Base-by-base conservation (phyloP, 306 rosid species). In the Astragalus glycyphyllos region DNA sequence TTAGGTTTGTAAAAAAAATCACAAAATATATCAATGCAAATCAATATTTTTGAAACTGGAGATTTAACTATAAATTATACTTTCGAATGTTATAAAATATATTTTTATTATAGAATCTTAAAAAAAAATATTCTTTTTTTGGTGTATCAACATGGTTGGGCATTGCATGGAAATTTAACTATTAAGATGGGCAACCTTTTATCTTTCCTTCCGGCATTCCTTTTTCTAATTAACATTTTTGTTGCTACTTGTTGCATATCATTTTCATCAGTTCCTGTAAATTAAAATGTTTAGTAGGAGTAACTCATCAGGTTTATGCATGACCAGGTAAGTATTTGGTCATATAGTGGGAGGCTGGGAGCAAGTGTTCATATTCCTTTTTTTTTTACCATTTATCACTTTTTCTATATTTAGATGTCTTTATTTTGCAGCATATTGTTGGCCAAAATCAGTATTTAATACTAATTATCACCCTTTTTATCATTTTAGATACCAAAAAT, bases 361-460 rank as follows among this genome's bases (percentile, higher is more conserved):
- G 51, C n/a, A n/a, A 68, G 44, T 67, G 56, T 61, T 17, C 44
- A 11, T 58, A 65, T 40, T 59, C 45, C 61, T 57, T 35, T 57
- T 26, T 34, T 23, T 58, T 59, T 57, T 41, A 58, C 44, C 53
- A 17, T 11, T 34, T 9, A 42, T 51, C 11, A 67, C 38, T 58
- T 73, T 41, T 67, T 58, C 44, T 31, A 50, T 32, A 44, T 37
- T 60, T 14, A 42, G 59, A 20, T 76, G 45, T 23, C 37, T 47
- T 56, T 56, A 11, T 40, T 15, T 72, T 59, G 57, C 69, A n/a
- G 48, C 41, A 53, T 35, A 48, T 75, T 72, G 23, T 53, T 81
- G 81, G 38, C 46, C 61, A 54, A 54, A 40, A 13, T 5, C 50
- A 29, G 58, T 68, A 48, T 57, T 56, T 38, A 57, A 29, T 34